Percentiles rank a stretch among this genome's conserved stretches.
These are phyloP conservation scores for Hortaea werneckii DNA, from an alignment of 2,329 filamentous ascomycete genomes.

Conservation along the genomic window DNA sequence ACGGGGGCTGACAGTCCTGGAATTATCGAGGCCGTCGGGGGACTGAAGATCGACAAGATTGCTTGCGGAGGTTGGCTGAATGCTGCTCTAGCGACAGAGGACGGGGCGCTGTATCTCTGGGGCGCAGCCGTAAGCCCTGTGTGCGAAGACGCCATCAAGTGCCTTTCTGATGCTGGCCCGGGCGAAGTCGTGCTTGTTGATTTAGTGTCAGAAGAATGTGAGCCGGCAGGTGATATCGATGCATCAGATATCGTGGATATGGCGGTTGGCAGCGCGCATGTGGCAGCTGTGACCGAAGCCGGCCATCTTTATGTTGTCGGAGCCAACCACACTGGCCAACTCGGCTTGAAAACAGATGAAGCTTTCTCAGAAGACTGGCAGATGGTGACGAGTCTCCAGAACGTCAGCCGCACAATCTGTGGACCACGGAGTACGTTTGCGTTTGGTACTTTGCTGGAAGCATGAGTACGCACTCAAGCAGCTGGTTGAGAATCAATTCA, in stretches of 20 bases:
- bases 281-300: constrained; percentile 44
- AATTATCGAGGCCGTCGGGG: constrained; percentile 39
- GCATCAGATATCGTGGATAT: constrained; percentile 43
- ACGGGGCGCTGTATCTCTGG: constrained; percentile 53
- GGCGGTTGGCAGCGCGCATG: constrained; percentile 48
- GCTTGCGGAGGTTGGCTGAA: constrained; percentile 45
- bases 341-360: constrained; percentile 32
- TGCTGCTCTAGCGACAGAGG: constrained; percentile 46
- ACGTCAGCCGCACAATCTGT: constrained; percentile 11
- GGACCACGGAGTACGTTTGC: constrained; percentile 17
- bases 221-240: constrained; percentile 27
- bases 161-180: constrained; percentile 11
- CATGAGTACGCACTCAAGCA: background rate
- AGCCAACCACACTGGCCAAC: constrained; percentile 48
- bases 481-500: constrained; percentile 26
- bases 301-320: constrained; percentile 45
- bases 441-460: background rate
- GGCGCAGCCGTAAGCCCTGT: constrained; percentile 30
- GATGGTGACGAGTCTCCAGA: constrained; percentile 6
- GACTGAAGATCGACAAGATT: constrained; percentile 46
- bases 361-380: constrained; percentile 18
- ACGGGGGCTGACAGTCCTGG: constrained; percentile 39
- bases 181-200: constrained; percentile 22
- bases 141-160: constrained; percentile 10
- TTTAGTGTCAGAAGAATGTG: constrained; percentile 24